Base-by-base conservation (phyloP, 352 stramenopile species). In the Phytopythium kandeliae region DNA sequence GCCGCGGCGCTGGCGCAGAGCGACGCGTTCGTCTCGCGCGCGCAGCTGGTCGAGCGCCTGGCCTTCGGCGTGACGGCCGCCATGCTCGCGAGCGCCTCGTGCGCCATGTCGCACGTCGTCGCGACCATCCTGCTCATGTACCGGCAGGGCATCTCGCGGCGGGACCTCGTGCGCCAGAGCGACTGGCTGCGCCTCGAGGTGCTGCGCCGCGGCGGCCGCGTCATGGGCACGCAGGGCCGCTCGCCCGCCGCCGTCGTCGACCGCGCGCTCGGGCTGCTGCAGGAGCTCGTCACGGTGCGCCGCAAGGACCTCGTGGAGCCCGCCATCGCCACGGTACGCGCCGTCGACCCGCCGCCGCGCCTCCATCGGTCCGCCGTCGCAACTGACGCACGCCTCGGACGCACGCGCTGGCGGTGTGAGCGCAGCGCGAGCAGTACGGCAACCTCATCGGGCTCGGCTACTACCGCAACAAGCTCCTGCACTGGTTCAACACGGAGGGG, bases 391-490 rank as follows among this genome's bases (percentile, higher is more conserved):
- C n/a, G n/a, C n/a, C n/a, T n/a, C n/a, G n/a, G n/a, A n/a, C n/a
- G n/a, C n/a, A n/a, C n/a, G n/a, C n/a, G 28, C 9, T 4, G 28
- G 28, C 28, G 28, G 31, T 10, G 11, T 16, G 7, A 7, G 31
- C 57, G 28, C 45, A 89, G 78, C 71, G 78, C 9, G 83, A 92
- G 41, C 72, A 89, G 63, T 91, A 91, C 57, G 64, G 65, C 15
- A 94, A 94, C 63, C 89, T 92, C 76, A 91, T 94, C 55, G 80
- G 80, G 4, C 65, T 94, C 2, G 83, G 83, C 12, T 90, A 91
- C 58, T 94, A 94, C 65, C 78, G 83, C 60, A 94, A 94, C 63
- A 94, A 94, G 56, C 58, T 94, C 19, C 56, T 94, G 49, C 83
- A 94, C 63, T 91, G 79, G 83, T 94, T 94, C 58, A 82, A 85